These are phyloP conservation scores for Escallonia rubra DNA, from an alignment of 129 eudicot genomes.

Conservation along the genomic window DNA sequence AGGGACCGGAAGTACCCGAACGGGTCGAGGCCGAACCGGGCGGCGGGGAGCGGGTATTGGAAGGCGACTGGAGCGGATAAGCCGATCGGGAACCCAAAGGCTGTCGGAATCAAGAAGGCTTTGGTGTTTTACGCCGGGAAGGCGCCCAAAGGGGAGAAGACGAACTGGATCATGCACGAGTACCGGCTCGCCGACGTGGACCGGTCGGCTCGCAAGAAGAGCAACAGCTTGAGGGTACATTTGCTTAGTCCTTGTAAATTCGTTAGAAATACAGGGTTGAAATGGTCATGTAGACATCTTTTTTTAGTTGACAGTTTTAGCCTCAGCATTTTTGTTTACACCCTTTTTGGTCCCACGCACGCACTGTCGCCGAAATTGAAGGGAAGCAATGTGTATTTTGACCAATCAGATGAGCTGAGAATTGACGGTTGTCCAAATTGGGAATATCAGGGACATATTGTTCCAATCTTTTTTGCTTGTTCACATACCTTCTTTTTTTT, in stretches of 20 bases:
- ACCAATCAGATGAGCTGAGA: too few species aligned
- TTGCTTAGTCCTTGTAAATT: neutral
- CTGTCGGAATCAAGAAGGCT: constrained; percentile 63
- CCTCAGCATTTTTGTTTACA: neutral
- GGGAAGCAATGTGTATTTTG: too few species aligned
- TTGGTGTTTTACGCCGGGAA: constrained; percentile 68
- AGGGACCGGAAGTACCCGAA: constrained; percentile 68
- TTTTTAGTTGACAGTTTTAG: neutral
- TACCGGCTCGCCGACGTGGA: constrained; percentile 64
- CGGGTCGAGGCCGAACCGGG: constrained; percentile 68
- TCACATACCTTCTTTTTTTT: too few species aligned
- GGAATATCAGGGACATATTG: too few species aligned
- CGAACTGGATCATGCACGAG: constrained; percentile 79
- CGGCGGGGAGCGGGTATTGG: constrained; percentile 72
- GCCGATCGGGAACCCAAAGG: constrained; percentile 59
- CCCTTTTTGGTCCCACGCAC: too few species aligned
- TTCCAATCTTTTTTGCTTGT: too few species aligned
- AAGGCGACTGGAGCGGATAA: constrained; percentile 76
- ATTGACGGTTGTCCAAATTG: too few species aligned
- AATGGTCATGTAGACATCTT: neutral
- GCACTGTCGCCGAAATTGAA: too few species aligned
- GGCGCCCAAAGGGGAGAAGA: constrained; percentile 63
- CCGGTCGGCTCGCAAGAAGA: constrained; percentile 55
- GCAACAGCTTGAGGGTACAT: constrained; percentile 46
- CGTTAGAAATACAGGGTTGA: neutral